Evolutionary conservation across 129 eudicot species (phyloP).

Genomic region (Saposhnikovia divaricata): DNA sequence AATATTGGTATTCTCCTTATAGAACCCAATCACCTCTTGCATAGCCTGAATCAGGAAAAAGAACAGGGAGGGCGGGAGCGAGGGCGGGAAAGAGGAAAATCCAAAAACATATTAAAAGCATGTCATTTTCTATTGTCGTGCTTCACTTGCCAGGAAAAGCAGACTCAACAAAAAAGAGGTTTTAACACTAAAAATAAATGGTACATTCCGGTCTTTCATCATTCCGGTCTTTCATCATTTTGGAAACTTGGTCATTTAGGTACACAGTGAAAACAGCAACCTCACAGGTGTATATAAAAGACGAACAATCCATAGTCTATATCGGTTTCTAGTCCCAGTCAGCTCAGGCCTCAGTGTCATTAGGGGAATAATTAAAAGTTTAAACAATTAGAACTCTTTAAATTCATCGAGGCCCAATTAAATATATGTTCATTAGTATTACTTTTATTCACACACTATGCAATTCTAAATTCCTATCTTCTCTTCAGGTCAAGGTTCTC

Average conservation of each 20-base stretch:
- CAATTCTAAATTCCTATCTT: background rate
- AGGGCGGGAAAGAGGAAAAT: background rate
- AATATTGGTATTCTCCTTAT: constrained; percentile 76
- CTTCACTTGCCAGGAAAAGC: background rate
- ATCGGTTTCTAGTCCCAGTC: background rate
- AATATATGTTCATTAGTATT: background rate
- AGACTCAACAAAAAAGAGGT: background rate
- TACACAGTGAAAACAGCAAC: background rate
- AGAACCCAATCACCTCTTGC: constrained; percentile 79
- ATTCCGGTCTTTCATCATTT: background rate
- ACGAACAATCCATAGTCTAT: background rate
- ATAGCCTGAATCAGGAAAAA: constrained; percentile 59
- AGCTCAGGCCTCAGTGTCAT: background rate
- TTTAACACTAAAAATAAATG: background rate
- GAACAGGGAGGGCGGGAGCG: background rate
- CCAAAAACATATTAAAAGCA: background rate
- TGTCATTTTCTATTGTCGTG: background rate
- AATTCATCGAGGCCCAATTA: background rate
- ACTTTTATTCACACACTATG: background rate
- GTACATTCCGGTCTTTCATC: background rate
- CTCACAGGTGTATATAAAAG: background rate
- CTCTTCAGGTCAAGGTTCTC: background rate
- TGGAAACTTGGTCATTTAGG: background rate
- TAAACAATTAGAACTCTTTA: background rate
- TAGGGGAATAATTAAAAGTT: background rate